A percentile compares a stretch with the other conserved stretches of the same genome.
Conservation (phyloP, 2,329 filamentous ascomycete species). For the Teratosphaeria gauchensis region DNA sequence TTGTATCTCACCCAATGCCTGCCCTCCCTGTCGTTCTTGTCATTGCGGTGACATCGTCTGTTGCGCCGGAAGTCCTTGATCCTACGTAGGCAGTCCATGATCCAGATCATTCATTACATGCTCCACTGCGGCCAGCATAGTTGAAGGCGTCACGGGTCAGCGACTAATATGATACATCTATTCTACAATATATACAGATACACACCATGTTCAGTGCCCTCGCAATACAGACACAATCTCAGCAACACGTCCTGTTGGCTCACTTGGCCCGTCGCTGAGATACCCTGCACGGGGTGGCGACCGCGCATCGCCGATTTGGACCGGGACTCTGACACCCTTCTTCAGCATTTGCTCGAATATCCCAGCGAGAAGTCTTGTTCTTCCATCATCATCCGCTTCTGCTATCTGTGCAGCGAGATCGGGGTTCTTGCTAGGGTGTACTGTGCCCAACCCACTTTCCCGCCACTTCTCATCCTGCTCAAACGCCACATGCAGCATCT, state of each 20-base stretch:
- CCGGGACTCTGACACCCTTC: slow-evolving; percentile 15
- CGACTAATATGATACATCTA: not conserved
- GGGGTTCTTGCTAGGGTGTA: not conserved
- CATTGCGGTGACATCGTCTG: not conserved
- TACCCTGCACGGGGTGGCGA: not conserved
- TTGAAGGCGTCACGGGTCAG: not conserved
- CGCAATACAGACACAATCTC: slow-evolving; percentile 2
- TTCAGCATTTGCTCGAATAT: slow-evolving; percentile 13
- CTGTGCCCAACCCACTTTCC: slow-evolving; percentile 4
- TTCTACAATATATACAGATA: not conserved
- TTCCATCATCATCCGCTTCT: not conserved
- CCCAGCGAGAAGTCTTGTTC: not conserved
- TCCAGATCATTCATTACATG: not conserved
- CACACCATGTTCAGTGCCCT: not conserved
- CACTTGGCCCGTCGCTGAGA: not conserved
- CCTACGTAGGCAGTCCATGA: not conserved
- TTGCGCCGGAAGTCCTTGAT: not conserved
- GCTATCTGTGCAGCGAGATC: not conserved
- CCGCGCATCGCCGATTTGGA: slow-evolving; percentile 9
- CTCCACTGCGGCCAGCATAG: not conserved
- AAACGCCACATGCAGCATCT: slow-evolving; percentile 14
- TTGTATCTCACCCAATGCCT: not conserved
- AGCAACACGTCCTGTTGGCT: not conserved
- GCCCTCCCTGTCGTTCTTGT: not conserved
- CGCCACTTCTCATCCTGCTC: slow-evolving; percentile 16